These are phyloP conservation scores for Calonectria montana DNA, from an alignment of 2,329 filamentous ascomycete species.

Conservation along the genomic window DNA sequence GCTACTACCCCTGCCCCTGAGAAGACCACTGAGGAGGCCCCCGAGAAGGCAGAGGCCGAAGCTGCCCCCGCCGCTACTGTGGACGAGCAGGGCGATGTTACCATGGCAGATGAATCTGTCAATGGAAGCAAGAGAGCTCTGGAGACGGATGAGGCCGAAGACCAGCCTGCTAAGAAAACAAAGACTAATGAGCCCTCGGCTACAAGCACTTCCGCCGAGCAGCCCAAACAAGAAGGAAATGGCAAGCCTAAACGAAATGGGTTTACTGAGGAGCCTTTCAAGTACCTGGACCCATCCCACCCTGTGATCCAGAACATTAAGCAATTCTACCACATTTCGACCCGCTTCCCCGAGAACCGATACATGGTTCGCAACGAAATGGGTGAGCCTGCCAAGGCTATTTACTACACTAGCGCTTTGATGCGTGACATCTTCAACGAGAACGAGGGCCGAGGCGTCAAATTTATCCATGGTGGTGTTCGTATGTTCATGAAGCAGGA, in stretches of 20 bases:
- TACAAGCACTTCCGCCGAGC: slow-evolving; percentile 35
- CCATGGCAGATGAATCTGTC: slow-evolving; percentile 45
- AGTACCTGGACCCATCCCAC: slow-evolving; percentile 82
- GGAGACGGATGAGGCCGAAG: slow-evolving; percentile 49
- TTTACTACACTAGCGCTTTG: slow-evolving; percentile 93
- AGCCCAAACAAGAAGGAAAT: slow-evolving; percentile 41
- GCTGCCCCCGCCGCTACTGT: slow-evolving; percentile 13
- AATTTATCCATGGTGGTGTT: slow-evolving; percentile 95
- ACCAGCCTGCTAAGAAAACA: slow-evolving; percentile 60
- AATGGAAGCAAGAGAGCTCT: slow-evolving; percentile 51
- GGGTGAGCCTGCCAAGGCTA: slow-evolving; percentile 89
- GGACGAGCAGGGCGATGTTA: slow-evolving; percentile 43
- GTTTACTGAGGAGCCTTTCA: slow-evolving; percentile 90
- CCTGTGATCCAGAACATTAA: slow-evolving; percentile 82
- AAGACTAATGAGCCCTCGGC: slow-evolving; percentile 52
- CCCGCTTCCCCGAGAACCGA: slow-evolving; percentile 86
- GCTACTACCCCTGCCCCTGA: slow-evolving; percentile 26
- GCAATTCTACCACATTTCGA: slow-evolving; percentile 85
- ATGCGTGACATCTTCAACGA: slow-evolving; percentile 85
- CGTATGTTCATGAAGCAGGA: slow-evolving; percentile 99
- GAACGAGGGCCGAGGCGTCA: slow-evolving; percentile 92
- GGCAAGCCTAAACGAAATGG: slow-evolving; percentile 58
- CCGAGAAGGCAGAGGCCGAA: slow-evolving; percentile 39
- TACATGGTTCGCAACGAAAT: slow-evolving; percentile 97
- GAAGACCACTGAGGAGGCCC: slow-evolving; percentile 30